Evolutionary conservation across 495 filamentous ascomycete genomes (phyloP).

Genomic region (Aspergillus homomorphus): DNA sequence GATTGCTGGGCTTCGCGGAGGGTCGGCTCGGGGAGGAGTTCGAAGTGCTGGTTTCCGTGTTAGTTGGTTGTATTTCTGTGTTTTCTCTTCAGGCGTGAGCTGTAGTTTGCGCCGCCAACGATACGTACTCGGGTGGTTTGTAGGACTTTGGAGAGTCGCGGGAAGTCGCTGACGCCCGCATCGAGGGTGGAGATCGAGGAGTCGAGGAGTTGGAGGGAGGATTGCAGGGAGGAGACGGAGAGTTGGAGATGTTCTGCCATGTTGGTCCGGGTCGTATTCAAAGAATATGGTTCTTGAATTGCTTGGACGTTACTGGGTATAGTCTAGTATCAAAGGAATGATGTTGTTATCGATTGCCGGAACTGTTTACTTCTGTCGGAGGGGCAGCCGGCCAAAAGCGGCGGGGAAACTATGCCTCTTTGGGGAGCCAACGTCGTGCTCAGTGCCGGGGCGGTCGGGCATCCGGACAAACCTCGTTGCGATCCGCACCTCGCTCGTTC

Average conservation of each 20-base stretch:
- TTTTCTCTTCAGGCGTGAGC: background rate
- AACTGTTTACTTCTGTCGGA: slow-evolving; percentile 36
- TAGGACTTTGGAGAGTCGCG: slow-evolving; percentile 67
- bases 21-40: slow-evolving; percentile 67
- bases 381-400: slow-evolving; percentile 32
- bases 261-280: background rate
- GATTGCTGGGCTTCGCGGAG: slow-evolving; percentile 65
- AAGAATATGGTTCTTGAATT: too few relatives aligned
- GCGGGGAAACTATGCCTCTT: slow-evolving; percentile 21
- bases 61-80: background rate
- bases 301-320: background rate
- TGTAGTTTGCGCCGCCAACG: background rate
- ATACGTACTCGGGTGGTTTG: slow-evolving; percentile 61
- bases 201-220: slow-evolving; percentile 68
- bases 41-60: slow-evolving; percentile 60
- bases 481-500: slow-evolving; percentile 2
- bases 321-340: background rate
- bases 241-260: slow-evolving; percentile 54
- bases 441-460: slow-evolving; percentile 23
- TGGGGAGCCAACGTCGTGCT: too few relatives aligned
- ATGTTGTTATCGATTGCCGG: slow-evolving; percentile 2
- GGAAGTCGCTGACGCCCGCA: slow-evolving; percentile 69
- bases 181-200: slow-evolving; percentile 71
- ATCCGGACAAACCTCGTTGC: slow-evolving; percentile 43
- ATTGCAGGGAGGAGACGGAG: slow-evolving; percentile 68